These are phyloP conservation scores for Xylariaceae sp. DNA, from an alignment of 2,329 filamentous ascomycete genomes.

Conservation along the genomic window DNA sequence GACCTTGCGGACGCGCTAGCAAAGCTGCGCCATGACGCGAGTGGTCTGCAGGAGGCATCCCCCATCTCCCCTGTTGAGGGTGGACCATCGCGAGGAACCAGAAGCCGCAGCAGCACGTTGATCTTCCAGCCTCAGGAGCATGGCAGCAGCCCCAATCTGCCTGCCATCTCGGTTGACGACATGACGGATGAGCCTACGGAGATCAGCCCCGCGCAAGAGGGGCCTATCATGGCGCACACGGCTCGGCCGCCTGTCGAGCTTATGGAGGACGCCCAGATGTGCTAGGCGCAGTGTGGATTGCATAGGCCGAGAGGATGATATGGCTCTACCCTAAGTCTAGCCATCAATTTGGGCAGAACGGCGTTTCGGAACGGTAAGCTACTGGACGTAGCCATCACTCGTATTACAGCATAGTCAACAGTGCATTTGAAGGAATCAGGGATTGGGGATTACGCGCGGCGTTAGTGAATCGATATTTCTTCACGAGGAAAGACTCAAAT, in stretches of 20 bases:
- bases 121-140: slow-evolving; percentile 61
- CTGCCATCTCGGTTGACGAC: slow-evolving; percentile 64
- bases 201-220: slow-evolving; percentile 30
- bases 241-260: slow-evolving; percentile 61
- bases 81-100: slow-evolving; percentile 24
- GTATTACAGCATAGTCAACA: slow-evolving; percentile 7
- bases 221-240: slow-evolving; percentile 56
- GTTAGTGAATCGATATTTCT: too few relatives aligned
- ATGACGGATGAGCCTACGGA: slow-evolving; percentile 54
- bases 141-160: slow-evolving; percentile 51
- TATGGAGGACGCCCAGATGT: slow-evolving; percentile 40
- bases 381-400: slow-evolving; percentile 3
- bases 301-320: not conserved
- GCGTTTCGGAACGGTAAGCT: slow-evolving; percentile 9
- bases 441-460: too few relatives aligned
- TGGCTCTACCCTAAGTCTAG: not conserved
- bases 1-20: slow-evolving; percentile 64
- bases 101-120: slow-evolving; percentile 61
- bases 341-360: slow-evolving; percentile 5
- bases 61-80: slow-evolving; percentile 37
- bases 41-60: slow-evolving; percentile 29
- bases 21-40: slow-evolving; percentile 47
- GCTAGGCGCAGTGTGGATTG: not conserved
- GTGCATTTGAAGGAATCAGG: too few relatives aligned
- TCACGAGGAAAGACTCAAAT: too few relatives aligned